These are phyloP conservation scores for Coccomyxa subellipsoidea DNA, from an alignment of 163 green algal species.

Conservation along the genomic window DNA sequence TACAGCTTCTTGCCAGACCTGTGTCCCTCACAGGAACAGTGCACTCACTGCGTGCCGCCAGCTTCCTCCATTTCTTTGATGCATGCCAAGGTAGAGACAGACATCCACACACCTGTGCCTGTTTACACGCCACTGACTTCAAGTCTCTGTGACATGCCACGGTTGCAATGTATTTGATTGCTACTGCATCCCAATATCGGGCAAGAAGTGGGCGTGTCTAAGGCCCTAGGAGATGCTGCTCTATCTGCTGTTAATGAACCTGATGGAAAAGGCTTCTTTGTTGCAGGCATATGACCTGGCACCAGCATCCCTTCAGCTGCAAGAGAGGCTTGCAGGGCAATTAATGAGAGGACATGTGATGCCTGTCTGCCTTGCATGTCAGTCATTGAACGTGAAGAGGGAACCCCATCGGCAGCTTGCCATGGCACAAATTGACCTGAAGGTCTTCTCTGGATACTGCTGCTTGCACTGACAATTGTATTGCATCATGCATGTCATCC, in stretches of 20 bases:
- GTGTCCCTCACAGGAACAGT: constrained; percentile 21
- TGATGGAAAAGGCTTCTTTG: background rate
- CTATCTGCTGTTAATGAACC: too few species aligned
- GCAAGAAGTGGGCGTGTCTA: too few species aligned
- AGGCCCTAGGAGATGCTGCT: too few species aligned
- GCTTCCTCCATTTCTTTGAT: background rate
- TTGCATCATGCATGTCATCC: too few species aligned
- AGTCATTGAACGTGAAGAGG: background rate
- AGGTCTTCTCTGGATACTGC: background rate
- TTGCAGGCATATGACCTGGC: background rate
- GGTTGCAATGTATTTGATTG: too few species aligned
- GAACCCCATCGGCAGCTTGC: background rate
- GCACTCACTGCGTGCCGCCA: constrained; percentile 6
- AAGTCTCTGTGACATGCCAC: too few species aligned
- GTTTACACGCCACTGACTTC: constrained; percentile 5
- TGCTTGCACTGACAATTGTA: background rate
- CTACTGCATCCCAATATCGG: too few species aligned
- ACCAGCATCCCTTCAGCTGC: background rate
- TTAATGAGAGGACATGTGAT: background rate
- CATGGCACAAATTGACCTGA: background rate
- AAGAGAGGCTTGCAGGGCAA: background rate
- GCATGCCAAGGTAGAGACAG: background rate
- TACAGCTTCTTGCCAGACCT: constrained; percentile 29
- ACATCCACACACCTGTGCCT: too few species aligned
- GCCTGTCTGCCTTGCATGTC: background rate